Evolutionary conservation across 176 grass and related monocot genomes (phyloP), one percentile per base, ranked within the genome.

Genomic region (Carex littledalei): DNA sequence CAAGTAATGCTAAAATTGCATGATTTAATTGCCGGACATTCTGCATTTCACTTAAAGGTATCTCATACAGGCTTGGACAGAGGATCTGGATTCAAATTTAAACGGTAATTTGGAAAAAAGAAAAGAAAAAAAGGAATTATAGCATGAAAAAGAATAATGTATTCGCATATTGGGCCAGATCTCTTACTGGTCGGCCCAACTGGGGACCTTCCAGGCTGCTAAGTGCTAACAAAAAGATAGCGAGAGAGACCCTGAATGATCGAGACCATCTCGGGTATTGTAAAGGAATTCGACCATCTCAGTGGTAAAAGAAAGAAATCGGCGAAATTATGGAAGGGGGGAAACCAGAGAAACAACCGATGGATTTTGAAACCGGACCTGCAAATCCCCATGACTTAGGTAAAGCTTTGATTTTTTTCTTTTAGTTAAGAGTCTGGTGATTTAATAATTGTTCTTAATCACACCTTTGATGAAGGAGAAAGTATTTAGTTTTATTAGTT

Each of bases 301-400:
- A 41, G 6, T 4, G 39, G 39, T 41, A 41, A 41, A 45, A 45
- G 43, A 45, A 45, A 82, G 18, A 24, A 82, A 49, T 26, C 53
- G 39, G 80, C 61, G 59, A 54, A 68, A 29, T 52, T 16, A 83
- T 83, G 81, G 81, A 68, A 43, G 63, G 63, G n/a, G 41, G 63
- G 0, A 83, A 83, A 29, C 21, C 43, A 26, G 81, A 68, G 62
- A 67, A 83, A 9, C 20, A 67, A 64, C 3, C 8, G 18, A 67
- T 55, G 81, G 81, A 83, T 67, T 31, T 67, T 6, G 81, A 83
- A 64, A 5, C 56, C n/a, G 61, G 43, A 53, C 14, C 60, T 68
- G 6, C 12, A 45, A 66, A 83, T 67, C 41, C 10, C 21, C 81
- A 52, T 83, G 81, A 83, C 5, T 52, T 83, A 68, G 81, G 81